Evolutionary conservation across 1,284 basidiomycete species (phyloP), one percentile per base, ranked within the genome.

Genomic region (Fomitopsis betulina): DNA sequence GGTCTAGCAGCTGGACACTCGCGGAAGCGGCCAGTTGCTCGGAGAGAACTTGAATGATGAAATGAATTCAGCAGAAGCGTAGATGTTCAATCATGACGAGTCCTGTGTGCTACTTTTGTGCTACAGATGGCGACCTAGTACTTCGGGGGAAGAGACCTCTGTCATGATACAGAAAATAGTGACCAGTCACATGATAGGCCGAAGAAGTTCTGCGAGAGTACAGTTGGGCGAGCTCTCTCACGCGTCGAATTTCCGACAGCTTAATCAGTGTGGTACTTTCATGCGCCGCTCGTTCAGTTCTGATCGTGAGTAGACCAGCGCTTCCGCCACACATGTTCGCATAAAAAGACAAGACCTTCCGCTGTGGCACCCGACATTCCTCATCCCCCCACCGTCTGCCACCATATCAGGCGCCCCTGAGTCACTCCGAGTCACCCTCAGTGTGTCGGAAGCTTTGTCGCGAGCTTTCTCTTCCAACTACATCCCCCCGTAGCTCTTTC

Each of bases 281-380:
- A 61, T 61, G 58, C 57, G 62, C 65, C 65, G 63, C 61, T 62
- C 59, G 62, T 27, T 53, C 55, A 55, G 58, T 66, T 66, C 66
- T 63, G 65, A 65, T 57, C 56, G 37, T 65, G 58, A 33, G 58
- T 47, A 53, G 59, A 39, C 58, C 53, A 59, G 65, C 67, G 67
- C 67, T 67, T 64, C 62, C 27, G 19, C 40, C 35, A 55, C 37
- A 53, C 57, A 45, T 53, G 59, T 62, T 63, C 57, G 63, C 57
- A 65, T 65, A 65, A 67, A 68, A 60, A 59, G 59, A 62, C 54
- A 57, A 54, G 49, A 59, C 38, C 33, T 23, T 58, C 55, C 27
- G 47, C 32, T 39, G 21, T 54, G 23, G 40, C 56, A 52, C 55
- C 55, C 54, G 57, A 45, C 58, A 57, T 42, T 42, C 55, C 42